Conservation (phyloP, 164 flowering plant genomes). For the Macadamia integrifolia region DNA sequence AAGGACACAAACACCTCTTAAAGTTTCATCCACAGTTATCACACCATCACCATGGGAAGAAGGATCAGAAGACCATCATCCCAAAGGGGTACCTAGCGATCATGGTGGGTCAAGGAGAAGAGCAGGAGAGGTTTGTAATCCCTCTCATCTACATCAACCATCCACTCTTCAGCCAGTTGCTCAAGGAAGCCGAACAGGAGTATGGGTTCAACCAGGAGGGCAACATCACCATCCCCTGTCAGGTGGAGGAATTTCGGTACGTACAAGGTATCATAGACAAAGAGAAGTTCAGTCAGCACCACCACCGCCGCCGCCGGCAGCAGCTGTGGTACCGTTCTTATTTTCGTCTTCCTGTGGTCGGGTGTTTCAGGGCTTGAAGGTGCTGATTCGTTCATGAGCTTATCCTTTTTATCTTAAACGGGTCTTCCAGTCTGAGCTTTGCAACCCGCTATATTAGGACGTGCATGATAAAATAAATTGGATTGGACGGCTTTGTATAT, state of each 20-base stretch:
- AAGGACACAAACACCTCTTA: constrained; percentile 27
- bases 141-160: constrained; percentile 71
- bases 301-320: no score
- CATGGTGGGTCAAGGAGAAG: constrained; percentile 56
- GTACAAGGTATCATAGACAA: constrained; percentile 56
- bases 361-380: no score
- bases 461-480: no score
- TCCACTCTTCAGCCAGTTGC: constrained; percentile 57
- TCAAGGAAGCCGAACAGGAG: constrained; percentile 77
- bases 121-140: constrained; percentile 58
- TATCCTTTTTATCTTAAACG: no score
- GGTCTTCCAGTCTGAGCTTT: no score
- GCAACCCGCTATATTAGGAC: no score
- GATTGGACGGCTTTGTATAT: no score
- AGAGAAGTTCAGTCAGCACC: constrained; percentile 29
- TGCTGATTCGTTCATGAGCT: no score
- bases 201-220: constrained; percentile 79
- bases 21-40: constrained; percentile 37
- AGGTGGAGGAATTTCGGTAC: constrained; percentile 54
- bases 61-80: constrained; percentile 28
- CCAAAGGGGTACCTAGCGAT: constrained; percentile 74
- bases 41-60: constrained; percentile 34
- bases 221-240: constrained; percentile 68
- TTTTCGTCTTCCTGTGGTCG: no score
- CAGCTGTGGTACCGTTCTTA: no score